Evolutionary conservation across 2,329 filamentous ascomycete species (phyloP), one percentile per base, ranked within the genome.

Genomic region (Penicillium brasilianum): DNA sequence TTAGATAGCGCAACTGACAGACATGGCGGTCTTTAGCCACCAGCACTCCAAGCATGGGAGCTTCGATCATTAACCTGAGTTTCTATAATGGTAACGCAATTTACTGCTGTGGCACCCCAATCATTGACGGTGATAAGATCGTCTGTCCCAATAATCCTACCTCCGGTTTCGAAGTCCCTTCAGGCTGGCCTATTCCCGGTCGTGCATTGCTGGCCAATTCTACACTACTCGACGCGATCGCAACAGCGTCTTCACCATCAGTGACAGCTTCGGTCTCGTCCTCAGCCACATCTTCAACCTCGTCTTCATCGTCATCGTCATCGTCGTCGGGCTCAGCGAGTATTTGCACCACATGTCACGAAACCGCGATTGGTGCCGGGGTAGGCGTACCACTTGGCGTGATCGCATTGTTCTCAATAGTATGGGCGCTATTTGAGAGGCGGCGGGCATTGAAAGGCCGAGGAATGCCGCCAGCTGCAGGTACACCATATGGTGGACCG

Each of bases 41-140:
- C 1, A 49, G 46, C 9, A 49, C 46, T 8, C 46, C 46, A 16
- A 49, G 16, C 46, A 49, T 32, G 46, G 46, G 46, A 4, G 46
- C 46, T 30, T 49, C 46, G 25, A 49, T 49, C 11, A 49, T 49
- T 25, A 49, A 49, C 46, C 28, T 49, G 46, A 49, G 16, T 32
- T 49, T 49, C 46, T 32, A 32, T 8, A 49, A 49, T 20, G 8
- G 30, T 3, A 49, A 25, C 16, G 46, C 46, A 11, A 32, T 32
- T 8, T 49, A 49, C 16, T 49, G 46, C 22, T 49, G 46, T 28
- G 46, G 46, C 16, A 49, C 46, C 14, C 46, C 46, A 3, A 32
- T 49, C 46, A 49, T 49, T 20, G 46, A 32, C 18, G 46, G 46
- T 11, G 28, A 30, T 9, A 49, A 30, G 22, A 49, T 49, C 16